Conservation (phyloP, 2,329 filamentous ascomycete species). For the Lithohypha guttulata region DNA sequence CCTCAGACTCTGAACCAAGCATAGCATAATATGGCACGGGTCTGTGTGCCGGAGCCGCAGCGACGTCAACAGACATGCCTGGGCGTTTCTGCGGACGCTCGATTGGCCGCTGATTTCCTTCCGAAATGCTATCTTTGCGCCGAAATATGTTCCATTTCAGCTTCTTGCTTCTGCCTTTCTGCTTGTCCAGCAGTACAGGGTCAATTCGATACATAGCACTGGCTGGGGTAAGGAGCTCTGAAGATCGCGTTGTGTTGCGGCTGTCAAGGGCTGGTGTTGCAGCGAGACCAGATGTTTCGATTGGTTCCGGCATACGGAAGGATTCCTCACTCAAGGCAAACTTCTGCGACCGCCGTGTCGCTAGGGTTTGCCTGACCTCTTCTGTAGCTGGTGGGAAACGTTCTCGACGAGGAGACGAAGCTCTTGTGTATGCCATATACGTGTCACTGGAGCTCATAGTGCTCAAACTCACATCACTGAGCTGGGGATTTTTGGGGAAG, state of each 20-base stretch:
- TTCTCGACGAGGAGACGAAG: not conserved
- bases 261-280: constrained; percentile 15
- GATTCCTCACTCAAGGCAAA: constrained; percentile 12
- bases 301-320: constrained; percentile 17
- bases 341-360: constrained; percentile 18
- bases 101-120: constrained; percentile 17
- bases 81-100: constrained; percentile 18
- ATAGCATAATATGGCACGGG: constrained; percentile 50
- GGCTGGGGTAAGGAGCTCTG: constrained; percentile 10
- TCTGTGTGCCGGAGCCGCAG: constrained; percentile 29
- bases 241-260: constrained; percentile 17
- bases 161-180: constrained; percentile 16
- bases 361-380: constrained; percentile 11
- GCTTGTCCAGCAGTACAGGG: constrained; percentile 9
- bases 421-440: not conserved
- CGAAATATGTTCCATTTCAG: constrained; percentile 52
- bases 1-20: constrained; percentile 36
- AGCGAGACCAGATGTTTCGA: constrained; percentile 15
- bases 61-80: constrained; percentile 32
- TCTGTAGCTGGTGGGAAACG: not conserved
- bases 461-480: constrained; percentile 5
- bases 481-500: not conserved
- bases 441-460: constrained; percentile 1
- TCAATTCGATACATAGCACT: constrained; percentile 12
- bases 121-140: constrained; percentile 22